Conservation (phyloP, 2,329 filamentous ascomycete species). For the Didymosphaeria variabile region DNA sequence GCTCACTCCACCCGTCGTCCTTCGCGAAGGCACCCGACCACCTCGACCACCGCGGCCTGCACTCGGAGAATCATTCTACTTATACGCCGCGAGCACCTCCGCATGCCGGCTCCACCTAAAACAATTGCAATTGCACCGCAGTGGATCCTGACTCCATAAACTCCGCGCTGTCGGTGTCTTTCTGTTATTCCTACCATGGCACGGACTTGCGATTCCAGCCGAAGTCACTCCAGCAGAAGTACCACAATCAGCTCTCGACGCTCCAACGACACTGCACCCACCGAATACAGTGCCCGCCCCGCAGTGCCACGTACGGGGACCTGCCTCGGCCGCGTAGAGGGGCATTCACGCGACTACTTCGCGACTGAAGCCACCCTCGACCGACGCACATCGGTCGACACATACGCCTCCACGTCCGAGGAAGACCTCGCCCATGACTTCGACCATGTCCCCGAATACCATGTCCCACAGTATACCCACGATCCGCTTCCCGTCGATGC, state of each 20-base stretch:
- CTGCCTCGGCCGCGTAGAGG: constrained; percentile 42
- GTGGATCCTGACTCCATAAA: constrained; percentile 20
- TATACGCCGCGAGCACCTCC: constrained; percentile 15
- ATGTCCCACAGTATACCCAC: constrained; percentile 68
- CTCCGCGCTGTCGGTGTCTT: not conserved
- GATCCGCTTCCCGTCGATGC: constrained; percentile 72
- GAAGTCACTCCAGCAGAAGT: constrained; percentile 46
- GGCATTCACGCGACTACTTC: constrained; percentile 35
- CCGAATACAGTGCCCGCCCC: constrained; percentile 45
- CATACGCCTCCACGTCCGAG: constrained; percentile 79
- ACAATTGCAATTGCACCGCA: not conserved
- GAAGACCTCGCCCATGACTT: constrained; percentile 61
- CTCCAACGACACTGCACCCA: constrained; percentile 46
- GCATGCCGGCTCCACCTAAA: constrained; percentile 23
- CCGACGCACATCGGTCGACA: constrained; percentile 72
- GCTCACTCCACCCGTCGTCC: constrained; percentile 20
- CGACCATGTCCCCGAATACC: constrained; percentile 59
- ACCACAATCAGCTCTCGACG: constrained; percentile 37
- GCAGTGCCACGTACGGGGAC: constrained; percentile 42
- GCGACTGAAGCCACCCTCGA: constrained; percentile 22
- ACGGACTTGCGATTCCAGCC: constrained; percentile 42
- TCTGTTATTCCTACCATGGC: constrained; percentile 36
- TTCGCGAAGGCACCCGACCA: constrained; percentile 4
- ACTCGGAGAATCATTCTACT: constrained; percentile 18
- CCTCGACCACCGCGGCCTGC: constrained; percentile 18